These are phyloP conservation scores for Vitis rupestris DNA, from an alignment of 164 flowering plant genomes.

Conservation along the genomic window DNA sequence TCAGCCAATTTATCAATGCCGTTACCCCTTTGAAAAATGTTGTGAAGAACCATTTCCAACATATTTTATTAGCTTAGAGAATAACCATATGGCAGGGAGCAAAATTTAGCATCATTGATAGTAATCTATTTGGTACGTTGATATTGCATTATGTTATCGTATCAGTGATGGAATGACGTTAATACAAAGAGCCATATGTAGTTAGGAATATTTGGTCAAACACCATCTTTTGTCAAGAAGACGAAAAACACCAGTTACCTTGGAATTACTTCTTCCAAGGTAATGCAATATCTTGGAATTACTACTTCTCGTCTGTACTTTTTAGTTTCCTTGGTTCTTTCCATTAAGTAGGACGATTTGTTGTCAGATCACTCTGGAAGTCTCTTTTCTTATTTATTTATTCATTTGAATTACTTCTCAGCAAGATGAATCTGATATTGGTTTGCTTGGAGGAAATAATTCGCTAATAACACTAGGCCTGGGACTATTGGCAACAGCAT, in stretches of 20 bases:
- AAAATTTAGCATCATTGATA: too few species aligned
- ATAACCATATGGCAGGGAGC: neutral
- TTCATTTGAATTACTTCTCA: slow-evolving; percentile 26
- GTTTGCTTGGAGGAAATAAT: slow-evolving; percentile 70
- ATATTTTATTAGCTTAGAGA: too few species aligned
- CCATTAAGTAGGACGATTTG: neutral
- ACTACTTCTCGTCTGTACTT: too few species aligned
- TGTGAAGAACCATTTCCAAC: too few species aligned
- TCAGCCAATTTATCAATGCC: too few species aligned
- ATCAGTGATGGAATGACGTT: neutral
- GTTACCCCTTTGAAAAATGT: too few species aligned
- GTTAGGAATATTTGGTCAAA: neutral
- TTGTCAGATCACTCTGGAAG: neutral
- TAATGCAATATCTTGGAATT: neutral
- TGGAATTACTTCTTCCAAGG: too few species aligned
- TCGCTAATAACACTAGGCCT: slow-evolving; percentile 75
- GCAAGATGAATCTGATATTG: slow-evolving; percentile 88
- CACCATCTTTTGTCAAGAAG: neutral
- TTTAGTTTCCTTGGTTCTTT: neutral
- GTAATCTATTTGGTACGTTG: too few species aligned
- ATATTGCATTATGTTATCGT: neutral
- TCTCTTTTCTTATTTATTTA: neutral
- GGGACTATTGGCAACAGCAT: slow-evolving; percentile 74
- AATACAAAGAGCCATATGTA: neutral
- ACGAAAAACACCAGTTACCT: too few species aligned